Evolutionary conservation across 257 asterid genomes (phyloP), one percentile per base, ranked within the genome.

Genomic region (Solanum commersonii): DNA sequence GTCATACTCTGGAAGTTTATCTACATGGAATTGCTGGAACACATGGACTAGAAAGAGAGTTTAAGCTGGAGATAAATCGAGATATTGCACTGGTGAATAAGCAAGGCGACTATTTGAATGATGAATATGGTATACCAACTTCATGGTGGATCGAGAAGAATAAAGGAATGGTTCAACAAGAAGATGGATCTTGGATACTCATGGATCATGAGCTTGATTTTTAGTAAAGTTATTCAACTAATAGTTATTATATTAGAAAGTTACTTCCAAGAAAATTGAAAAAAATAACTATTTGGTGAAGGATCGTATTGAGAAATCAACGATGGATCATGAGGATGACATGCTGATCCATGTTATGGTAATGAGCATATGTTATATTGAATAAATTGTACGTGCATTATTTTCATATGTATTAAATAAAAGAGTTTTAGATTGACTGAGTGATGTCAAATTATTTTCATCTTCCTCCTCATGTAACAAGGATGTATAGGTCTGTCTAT

Each of bases 1-100:
- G 94, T 93, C 97, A 95, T 85, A 52, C 22, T 14, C 34, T 94
- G 88, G 98, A 94, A 88, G 90, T 87, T 84, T 92, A 94, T 84
- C 76, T 95, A 87, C 97, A 93, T 84, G 3, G 90, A 46, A 12
- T 95, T 37, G 91, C 94, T 1, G 92, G 91, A 37, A 87, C 87
- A 16, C 88, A 83, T 31, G 94, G 94, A 60, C 6, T 76, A 27
- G 23, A 63, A 70, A 91, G 88, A 22, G 89, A 88, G 65, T 89
- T 88, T 44, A 86, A 87, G 37, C 20, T 88, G 5, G 90, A 70
- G 56, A 83, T 87, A 29, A 44, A 86, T 6, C 33, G 22, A 27
- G 83, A 76, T 76, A 76, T 74, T 11, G 83, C 90, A 7, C 89
- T 94, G 10, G 90, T 92, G 25, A 92, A 92, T 83, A 93, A 95